Evolutionary conservation across 257 asterid species (phyloP), one percentile per base, ranked within the genome.

Genomic region (Rhazya stricta): DNA sequence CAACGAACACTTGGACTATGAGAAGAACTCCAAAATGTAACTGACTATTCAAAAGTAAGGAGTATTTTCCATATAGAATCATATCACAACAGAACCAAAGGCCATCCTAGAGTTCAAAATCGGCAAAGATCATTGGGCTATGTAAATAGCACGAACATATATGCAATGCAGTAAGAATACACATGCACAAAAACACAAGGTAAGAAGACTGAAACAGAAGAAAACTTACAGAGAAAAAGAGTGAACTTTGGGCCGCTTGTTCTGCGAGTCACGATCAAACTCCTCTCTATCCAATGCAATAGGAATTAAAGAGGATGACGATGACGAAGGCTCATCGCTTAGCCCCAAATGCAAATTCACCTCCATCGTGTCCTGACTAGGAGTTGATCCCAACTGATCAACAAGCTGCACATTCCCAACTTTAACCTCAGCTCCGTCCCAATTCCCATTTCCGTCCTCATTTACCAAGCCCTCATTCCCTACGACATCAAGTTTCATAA

Each of bases 181-280:
- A 62, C 27, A 37, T 12, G 6, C 5, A 51, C 5, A 36, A 25
- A 39, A 6, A 19, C 2, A 23, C 9, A 56, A 34, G 42, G 10
- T 71, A 37, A 56, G 57, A 71, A 27, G 61, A 71, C 77, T 71
- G 16, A 53, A 61, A 68, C 25, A 69, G 58, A 66, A 61, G 77
- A 43, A 32, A 51, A 2, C 94, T 92, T 82, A 95, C 99, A 87
- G 82, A 32, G 96, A 80, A 72, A 89, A 80, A 23, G 98, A 81
- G 74, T 85, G 90, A 84, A 91, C 89, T 91, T 90, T 95, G 61
- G 97, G 96, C 37, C 98, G 91, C 85, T 95, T 95, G 71, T 83
- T 91, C 69, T 81, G 93, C 1, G 74, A 73, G 74, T 84, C 91
- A 9, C 81, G 84, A 76, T 79, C 87, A 70, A 60, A 69, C 51